Base-by-base conservation (phyloP, 2,329 filamentous ascomycete species). In the Nothophoma quercina region DNA sequence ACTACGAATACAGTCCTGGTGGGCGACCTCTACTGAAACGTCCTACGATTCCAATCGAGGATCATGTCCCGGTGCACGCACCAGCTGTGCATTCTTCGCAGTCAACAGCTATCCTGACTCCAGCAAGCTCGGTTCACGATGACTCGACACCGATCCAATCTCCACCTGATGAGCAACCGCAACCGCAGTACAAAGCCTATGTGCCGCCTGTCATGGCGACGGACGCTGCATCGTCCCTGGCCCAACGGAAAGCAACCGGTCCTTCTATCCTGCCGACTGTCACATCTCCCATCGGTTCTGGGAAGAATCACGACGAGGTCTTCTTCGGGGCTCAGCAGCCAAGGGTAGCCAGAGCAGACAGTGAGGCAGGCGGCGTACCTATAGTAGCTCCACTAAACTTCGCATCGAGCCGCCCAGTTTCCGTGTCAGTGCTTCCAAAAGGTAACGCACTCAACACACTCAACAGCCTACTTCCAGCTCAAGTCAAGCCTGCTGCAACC, bases 1-100 rank as follows among this genome's bases (percentile, higher is more conserved):
- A 68, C 7, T 62, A 56, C 25, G 70, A 75, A 30, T 84, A 83
- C 54, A 84, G 81, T 55, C 80, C 82, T 16, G 82, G 82, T 18
- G 82, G 82, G 7, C 73, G 82, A 25, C 82, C 82, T 8, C 75
- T 80, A 9, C 55, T 80, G 19, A 65, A 58, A 29, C 60, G 55
- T 15, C 32, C 43, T 8, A 48, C 38, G 1, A 15, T 36, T 8
- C 23, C 33, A 16, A 12, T 29, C 3, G 62, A 63, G 21, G 46
- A 60, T 8, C 63, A 52, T 15, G 19, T 64, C 10, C 58, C 54
- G 36, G 57, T 51, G 9, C 51, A 46, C 12, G 62, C 54, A 23
- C 58, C 60, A 15, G 59, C 55, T 34, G 41, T 51, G n/a, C 26
- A 55, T 12, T 68, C 70, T 1, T 60, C 56, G 29, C 67, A 67